A percentile compares a stretch with the other conserved stretches of the same genome.
These are phyloP conservation scores for Epichloe gansuensis DNA, from an alignment of 2,329 filamentous ascomycete species.

Conservation along the genomic window DNA sequence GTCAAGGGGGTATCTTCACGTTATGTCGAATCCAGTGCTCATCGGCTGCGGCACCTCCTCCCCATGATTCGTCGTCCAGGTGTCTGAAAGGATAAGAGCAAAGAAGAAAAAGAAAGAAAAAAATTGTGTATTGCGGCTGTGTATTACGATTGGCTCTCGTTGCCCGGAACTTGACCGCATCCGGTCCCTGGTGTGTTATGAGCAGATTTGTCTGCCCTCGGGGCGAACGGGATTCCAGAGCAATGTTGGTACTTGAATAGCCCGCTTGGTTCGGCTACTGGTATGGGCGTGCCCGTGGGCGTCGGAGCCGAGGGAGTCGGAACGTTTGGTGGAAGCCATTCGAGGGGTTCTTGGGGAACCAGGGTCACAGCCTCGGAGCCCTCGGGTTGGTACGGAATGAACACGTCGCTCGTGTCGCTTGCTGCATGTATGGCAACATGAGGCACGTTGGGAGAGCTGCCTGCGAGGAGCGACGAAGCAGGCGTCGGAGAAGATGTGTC, in stretches of 20 bases:
- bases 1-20: no score
- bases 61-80: no score
- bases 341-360: slow-evolving; percentile 28
- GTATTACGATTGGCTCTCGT: background rate
- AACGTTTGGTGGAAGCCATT: slow-evolving; percentile 40
- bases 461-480: slow-evolving; percentile 12
- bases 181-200: background rate
- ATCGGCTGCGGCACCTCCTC: no score
- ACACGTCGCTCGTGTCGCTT: slow-evolving; percentile 25
- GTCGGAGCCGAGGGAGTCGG: slow-evolving; percentile 23
- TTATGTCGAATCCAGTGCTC: no score
- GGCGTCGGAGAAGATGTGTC: slow-evolving; percentile 11
- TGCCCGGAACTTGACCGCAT: background rate
- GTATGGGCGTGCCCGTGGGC: slow-evolving; percentile 18
- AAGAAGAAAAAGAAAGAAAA: no score
- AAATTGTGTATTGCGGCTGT: no score
- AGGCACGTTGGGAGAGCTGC: slow-evolving; percentile 20
- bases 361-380: slow-evolving; percentile 31
- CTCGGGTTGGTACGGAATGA: slow-evolving; percentile 44
- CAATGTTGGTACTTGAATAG: slow-evolving; percentile 24
- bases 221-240: slow-evolving; percentile 37
- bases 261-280: slow-evolving; percentile 21
- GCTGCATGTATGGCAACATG: slow-evolving; percentile 16
- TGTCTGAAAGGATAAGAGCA: no score
- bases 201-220: slow-evolving; percentile 10